Evolutionary conservation across 768 basidiomycete genomes (phyloP), one percentile per base, ranked within the genome.

Genomic region (Pisolithus microcarpus): DNA sequence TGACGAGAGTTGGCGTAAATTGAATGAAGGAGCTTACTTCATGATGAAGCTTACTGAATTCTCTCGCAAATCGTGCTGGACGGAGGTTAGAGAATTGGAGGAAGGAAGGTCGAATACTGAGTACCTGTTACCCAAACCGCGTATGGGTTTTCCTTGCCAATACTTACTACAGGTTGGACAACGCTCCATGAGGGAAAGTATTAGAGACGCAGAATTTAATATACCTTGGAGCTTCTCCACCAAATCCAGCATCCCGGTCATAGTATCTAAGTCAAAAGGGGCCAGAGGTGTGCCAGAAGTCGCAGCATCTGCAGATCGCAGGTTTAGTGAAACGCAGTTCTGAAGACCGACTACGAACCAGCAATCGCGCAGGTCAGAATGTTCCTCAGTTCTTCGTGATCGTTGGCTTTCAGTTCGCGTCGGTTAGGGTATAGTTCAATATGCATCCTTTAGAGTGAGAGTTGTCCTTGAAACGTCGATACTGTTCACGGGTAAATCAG

Each of bases 61-160:
- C 54, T 44, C 61, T 64, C 76, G 79, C 75, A 5, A 76, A 55
- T 15, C 73, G 69, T 28, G 67, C 75, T 78, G 38, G 13, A 23
- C 44, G 11, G 43, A 9, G 16, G 19, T 50, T 15, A 46, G n/a
- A n/a, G 18, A 11, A 11, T 21, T 10, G 2, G 15, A 4, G 21
- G 5, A 15, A 40, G 21, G 21, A 10, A n/a, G n/a, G 23, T 16
- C n/a, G 15, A 16, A 16, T 11, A 23, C 19, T 28, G 19, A 38
- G 23, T 28, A 49, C 31, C 51, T 24, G 38, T 26, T 6, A 50
- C 47, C 40, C 42, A 51, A 21, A 53, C 10, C 10, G 44, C 40
- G 15, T 54, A 26, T 26, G 37, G 31, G 13, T 28, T 19, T n/a
- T 36, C 19, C 6, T 18, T 38, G 11, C 18, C 19, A 9, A 47